Base-by-base conservation (phyloP, 768 basidiomycete genomes). In the Boletus bicolor region DNA sequence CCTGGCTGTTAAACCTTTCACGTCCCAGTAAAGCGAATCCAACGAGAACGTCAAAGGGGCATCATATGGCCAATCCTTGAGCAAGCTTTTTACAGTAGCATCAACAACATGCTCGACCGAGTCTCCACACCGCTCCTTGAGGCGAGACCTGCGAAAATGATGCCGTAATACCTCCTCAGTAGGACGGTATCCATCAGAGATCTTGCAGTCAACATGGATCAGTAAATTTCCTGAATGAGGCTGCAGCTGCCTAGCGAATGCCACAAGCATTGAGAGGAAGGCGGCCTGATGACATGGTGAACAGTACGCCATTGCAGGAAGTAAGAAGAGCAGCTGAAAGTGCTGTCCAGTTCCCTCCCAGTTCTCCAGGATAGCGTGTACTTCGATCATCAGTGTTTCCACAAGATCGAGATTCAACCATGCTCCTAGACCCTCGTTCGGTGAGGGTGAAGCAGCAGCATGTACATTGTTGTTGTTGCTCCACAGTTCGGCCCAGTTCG, bases 261-360 rank as follows among this genome's bases (percentile, higher is more conserved):
- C 61, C 9, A 75, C 35, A 0, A 76, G 47, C 19, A 69, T 66
- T 0, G 66, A 61, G n/a, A 72, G 54, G 38, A 71, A 60, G 10
- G 50, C 49, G 1, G 45, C 34, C 4, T 51, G 44, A 15, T 43
- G 21, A 0, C 38, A 14, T 8, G 61, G 49, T 24, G 62, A 68
- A 24, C 51, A 43, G 51, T 68, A 75, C 24, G 51, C 62, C 56
- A 68, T 53, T 11, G 43, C 19, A 7, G 44, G 55, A 39, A 56
- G 30, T 1, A 45, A 12, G n/a, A 56, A 46, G 15, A 56, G 24
- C 11, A 56, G 21, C 21, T 21, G 51, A 53, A 53, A 46, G 17
- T 0, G 43, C n/a, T 7, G 30, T 15, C 14, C 1, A 1, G 35
- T 11, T 10, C 19, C 43, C 9, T 38, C 32, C 2, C 1, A 14